A percentile compares a stretch with the other conserved stretches of the same genome.
Conservation (phyloP, 2,329 filamentous ascomycete species). For the Polychaeton citri region DNA sequence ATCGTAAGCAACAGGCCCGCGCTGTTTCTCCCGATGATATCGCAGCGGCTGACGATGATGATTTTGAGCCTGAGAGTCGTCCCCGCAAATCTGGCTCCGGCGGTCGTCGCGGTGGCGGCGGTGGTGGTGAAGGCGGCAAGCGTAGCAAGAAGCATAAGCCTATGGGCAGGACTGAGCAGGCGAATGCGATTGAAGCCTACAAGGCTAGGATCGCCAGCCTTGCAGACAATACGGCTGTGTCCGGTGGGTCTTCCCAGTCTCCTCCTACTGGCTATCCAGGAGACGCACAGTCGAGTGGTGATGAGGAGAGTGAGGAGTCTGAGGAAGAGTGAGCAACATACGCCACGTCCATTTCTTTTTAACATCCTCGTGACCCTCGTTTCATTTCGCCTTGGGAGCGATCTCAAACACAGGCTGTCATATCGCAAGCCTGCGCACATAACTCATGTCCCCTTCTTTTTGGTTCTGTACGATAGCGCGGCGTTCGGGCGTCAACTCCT, state of each 20-base stretch:
- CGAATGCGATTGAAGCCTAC: slow-evolving; percentile 51
- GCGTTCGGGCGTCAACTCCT: too few species aligned
- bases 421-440: too few species aligned
- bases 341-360: neutral
- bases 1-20: slow-evolving; percentile 6
- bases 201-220: slow-evolving; percentile 41
- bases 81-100: slow-evolving; percentile 6
- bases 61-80: slow-evolving; percentile 32
- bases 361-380: too few species aligned
- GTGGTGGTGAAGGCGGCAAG: slow-evolving; percentile 25
- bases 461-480: too few species aligned
- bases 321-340: slow-evolving; percentile 19
- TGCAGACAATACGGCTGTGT: slow-evolving; percentile 8
- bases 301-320: slow-evolving; percentile 22
- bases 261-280: slow-evolving; percentile 5
- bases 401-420: too few species aligned
- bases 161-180: slow-evolving; percentile 61
- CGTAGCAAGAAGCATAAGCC: slow-evolving; percentile 64
- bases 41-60: slow-evolving; percentile 31
- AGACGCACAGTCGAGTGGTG: slow-evolving; percentile 12
- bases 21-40: slow-evolving; percentile 19
- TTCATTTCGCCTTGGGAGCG: too few species aligned
- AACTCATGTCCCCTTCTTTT: too few species aligned
- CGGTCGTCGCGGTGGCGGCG: too few species aligned
- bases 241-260: slow-evolving; percentile 9